Percentiles rank a stretch among this genome's conserved stretches.
phyloP scores from a whole-genome alignment of 768 basidiomycete species.

The Amanita pallidorosea region DNA sequence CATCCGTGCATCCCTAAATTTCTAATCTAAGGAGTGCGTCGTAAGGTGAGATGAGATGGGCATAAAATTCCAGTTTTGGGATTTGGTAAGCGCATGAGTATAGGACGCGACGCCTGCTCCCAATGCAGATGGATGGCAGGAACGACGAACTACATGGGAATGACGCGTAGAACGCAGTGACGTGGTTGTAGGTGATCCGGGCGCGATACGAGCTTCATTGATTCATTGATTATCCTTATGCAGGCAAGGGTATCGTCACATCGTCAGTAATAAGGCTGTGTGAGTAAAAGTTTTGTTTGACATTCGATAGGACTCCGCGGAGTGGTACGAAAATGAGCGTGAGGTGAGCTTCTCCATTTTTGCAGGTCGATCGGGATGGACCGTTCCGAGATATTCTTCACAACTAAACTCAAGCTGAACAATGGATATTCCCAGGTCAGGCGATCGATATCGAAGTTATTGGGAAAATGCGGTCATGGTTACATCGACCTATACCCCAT shows the following conservation, averaged over 20 bases:
- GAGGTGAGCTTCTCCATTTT: constrained; percentile 56
- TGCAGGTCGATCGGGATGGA: constrained; percentile 34
- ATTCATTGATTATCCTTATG: constrained; percentile 6
- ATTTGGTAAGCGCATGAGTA: neutral
- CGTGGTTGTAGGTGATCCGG: constrained; percentile 38
- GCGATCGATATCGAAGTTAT: constrained; percentile 39
- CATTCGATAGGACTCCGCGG: constrained; percentile 31
- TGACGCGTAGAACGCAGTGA: constrained; percentile 45
- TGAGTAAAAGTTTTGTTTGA: constrained; percentile 9
- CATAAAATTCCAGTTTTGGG: neutral
- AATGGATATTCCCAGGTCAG: constrained; percentile 35
- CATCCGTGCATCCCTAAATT: neutral
- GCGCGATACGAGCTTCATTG: constrained; percentile 4
- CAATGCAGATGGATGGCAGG: constrained; percentile 16
- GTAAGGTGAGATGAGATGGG: neutral
- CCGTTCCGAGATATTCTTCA: constrained; percentile 55
- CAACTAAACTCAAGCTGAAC: constrained; percentile 59
- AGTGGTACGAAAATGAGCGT: constrained; percentile 56
- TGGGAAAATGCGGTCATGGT: constrained; percentile 42
- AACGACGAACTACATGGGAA: constrained; percentile 51
- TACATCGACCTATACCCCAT: constrained; percentile 64
- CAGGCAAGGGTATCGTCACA: constrained; percentile 57
- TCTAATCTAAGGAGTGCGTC: neutral
- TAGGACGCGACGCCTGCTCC: neutral
- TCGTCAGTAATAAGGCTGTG: constrained; percentile 21